A percentile compares a stretch with the other conserved stretches of the same genome.
phyloP scores from a whole-genome alignment of 2,329 filamentous ascomycete genomes.

The Fusarium odoratissimum region DNA sequence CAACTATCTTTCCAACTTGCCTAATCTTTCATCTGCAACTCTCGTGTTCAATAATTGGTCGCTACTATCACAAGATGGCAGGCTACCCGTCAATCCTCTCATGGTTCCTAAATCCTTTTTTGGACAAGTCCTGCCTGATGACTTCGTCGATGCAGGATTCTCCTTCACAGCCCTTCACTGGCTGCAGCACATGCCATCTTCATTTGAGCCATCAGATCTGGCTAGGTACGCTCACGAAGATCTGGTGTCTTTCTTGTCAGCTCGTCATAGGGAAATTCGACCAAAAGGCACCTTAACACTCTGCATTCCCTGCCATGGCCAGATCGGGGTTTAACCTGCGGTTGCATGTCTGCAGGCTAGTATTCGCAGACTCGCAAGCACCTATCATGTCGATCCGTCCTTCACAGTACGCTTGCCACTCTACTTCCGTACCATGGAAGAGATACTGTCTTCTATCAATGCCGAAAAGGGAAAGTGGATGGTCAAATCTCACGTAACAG shows the following conservation, averaged over 20 bases:
- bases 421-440: neutral
- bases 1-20: neutral
- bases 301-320: neutral
- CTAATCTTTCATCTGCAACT: neutral
- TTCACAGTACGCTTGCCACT: neutral
- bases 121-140: neutral
- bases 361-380: neutral
- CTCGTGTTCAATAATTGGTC: neutral
- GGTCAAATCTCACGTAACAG: neutral
- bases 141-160: neutral
- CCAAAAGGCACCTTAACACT: neutral
- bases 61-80: neutral
- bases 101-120: neutral
- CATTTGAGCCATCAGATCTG: neutral
- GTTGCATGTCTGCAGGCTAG: neutral
- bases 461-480: neutral
- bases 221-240: neutral
- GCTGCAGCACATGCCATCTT: neutral
- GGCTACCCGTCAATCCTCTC: neutral
- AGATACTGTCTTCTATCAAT: neutral
- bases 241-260: neutral
- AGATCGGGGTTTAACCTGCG: no score
- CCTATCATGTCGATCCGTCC: neutral
- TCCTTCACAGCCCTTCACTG: neutral
- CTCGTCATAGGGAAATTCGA: neutral